A percentile compares a stretch with the other conserved stretches of the same genome.
Evolutionary conservation across 2,329 filamentous ascomycete genomes (phyloP).

Genomic region (Botryotinia narcissicola): DNA sequence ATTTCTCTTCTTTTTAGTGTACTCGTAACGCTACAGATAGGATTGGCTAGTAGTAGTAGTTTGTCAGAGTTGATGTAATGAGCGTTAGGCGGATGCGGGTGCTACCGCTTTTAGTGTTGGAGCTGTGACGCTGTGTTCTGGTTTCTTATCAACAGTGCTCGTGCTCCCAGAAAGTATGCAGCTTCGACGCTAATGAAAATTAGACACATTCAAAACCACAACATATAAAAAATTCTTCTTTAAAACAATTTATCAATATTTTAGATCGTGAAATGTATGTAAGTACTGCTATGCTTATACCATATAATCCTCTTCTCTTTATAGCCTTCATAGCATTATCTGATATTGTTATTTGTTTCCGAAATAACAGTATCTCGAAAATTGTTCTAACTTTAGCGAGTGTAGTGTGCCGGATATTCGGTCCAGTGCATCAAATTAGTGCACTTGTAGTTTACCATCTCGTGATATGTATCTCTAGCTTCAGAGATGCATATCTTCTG

Average conservation of each 20-base stretch:
- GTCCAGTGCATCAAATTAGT: background rate
- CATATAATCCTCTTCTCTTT: accelerated
- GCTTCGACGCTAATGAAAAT: background rate
- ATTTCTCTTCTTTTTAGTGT: background rate
- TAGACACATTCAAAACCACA: background rate
- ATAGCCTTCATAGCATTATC: accelerated
- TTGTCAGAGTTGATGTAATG: background rate
- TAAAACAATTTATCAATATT: background rate
- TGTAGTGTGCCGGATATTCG: background rate
- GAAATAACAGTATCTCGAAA: background rate
- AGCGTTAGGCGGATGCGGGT: background rate
- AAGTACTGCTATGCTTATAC: background rate
- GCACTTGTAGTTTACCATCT: background rate
- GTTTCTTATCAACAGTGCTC: background rate
- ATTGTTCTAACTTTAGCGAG: background rate
- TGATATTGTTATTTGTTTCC: background rate
- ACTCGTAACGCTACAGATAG: background rate
- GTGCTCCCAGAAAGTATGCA: background rate
- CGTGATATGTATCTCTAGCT: background rate
- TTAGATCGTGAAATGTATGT: accelerated
- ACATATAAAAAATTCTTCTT: background rate
- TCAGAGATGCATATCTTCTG: background rate
- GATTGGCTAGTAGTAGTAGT: background rate
- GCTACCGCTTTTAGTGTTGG: background rate
- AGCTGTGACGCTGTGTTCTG: background rate